These are phyloP conservation scores for Aspergillus intermedius DNA, from an alignment of 2,329 filamentous ascomycete genomes.

Conservation along the genomic window DNA sequence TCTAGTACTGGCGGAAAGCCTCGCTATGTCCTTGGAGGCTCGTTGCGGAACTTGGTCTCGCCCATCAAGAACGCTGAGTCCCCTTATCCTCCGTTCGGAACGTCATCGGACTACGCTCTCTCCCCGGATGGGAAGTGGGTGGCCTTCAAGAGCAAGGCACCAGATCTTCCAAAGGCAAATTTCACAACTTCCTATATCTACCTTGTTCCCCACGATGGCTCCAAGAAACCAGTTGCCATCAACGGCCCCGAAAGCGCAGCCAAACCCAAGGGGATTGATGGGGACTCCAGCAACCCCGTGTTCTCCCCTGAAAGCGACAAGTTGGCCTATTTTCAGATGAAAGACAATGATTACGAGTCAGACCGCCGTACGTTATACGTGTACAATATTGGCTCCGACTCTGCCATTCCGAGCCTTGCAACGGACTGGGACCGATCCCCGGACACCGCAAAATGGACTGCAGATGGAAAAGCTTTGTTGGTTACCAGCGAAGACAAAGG, in stretches of 20 bases:
- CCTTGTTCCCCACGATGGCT: slow-evolving; percentile 59
- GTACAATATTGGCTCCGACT: slow-evolving; percentile 27
- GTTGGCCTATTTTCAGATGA: slow-evolving; percentile 75
- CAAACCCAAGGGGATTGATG: slow-evolving; percentile 47
- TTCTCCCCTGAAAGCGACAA: slow-evolving; percentile 68
- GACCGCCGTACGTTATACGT: slow-evolving; percentile 56
- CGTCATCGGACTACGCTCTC: slow-evolving; percentile 69
- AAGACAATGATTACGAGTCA: slow-evolving; percentile 67
- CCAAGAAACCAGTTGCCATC: slow-evolving; percentile 44
- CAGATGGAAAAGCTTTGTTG: slow-evolving; percentile 56
- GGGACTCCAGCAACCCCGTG: slow-evolving; percentile 57
- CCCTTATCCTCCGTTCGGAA: slow-evolving; percentile 61
- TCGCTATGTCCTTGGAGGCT: slow-evolving; percentile 44
- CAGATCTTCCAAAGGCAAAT: slow-evolving; percentile 41
- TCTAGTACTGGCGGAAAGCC: slow-evolving; percentile 29
- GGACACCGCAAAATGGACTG: slow-evolving; percentile 44
- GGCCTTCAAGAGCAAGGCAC: slow-evolving; percentile 38
- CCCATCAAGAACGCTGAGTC: slow-evolving; percentile 40
- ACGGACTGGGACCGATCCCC: slow-evolving; percentile 50
- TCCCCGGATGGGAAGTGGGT: slow-evolving; percentile 36
- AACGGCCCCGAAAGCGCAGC: slow-evolving; percentile 33
- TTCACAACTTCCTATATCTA: slow-evolving; percentile 81
- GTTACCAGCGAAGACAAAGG: slow-evolving; percentile 68
- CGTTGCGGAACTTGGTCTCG: slow-evolving; percentile 45
- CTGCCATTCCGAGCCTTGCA: slow-evolving; percentile 33